Evolutionary conservation across 2,329 filamentous ascomycete genomes (phyloP), one percentile per base, ranked within the genome.

Genomic region (Fusarium temperatum): DNA sequence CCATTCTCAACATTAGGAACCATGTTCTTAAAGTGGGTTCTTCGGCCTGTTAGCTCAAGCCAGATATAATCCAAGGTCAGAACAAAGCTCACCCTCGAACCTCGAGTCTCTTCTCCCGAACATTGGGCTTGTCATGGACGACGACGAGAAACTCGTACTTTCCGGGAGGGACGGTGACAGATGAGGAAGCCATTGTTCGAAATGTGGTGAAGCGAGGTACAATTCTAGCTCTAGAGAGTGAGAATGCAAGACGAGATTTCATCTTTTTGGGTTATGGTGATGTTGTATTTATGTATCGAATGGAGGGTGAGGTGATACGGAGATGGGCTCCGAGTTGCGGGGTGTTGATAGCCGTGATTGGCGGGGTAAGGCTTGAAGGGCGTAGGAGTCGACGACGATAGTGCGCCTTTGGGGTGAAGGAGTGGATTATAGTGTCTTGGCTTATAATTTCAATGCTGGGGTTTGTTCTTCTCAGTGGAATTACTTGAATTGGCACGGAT

Each of bases 111-210:
- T 92, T 92, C 73, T 86, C 86, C 67, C 87, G 82, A 26, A 82
- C 85, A 45, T 88, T 90, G 4, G 90, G 87, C 81, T 90, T 89
- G 81, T 94, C 92, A 18, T 91, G 92, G 42, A 93, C 79, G 66
- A 94, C 85, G 76, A 92, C 90, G 42, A 94, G 87, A 85, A 91
- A 94, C 81, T 93, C 90, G 69, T 84, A 87, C 79, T 87, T 88
- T 42, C 75, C 77, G 18, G 60, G 51, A 30, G 73, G 50, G 38
- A 75, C 55, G 30, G 81, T 70, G 32, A 77, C 70, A 28, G 81
- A 64, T 24, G 69, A 66, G 17, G 70, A 68, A 41, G 61, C 51
- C 81, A 82, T 82, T 72, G 75, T 76, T 66, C 77, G 75, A 60
- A 70, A 60, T 28, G 42, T 56, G 20, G 51, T 57, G 47, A 63